phyloP scores from a whole-genome alignment of 768 basidiomycete genomes.

The Suillus placidus region DNA sequence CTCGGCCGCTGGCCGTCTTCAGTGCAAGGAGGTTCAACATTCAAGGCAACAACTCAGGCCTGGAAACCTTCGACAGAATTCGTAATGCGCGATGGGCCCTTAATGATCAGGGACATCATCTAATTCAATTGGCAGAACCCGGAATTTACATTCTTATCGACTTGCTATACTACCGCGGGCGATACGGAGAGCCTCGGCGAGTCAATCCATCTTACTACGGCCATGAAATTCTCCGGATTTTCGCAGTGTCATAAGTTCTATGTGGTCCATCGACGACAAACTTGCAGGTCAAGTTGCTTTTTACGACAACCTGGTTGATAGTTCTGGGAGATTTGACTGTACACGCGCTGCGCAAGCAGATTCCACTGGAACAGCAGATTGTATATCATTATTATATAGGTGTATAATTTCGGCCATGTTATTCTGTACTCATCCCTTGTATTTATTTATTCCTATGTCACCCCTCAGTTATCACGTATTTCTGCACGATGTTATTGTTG shows the following conservation, averaged over 20 bases:
- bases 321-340: too few relatives aligned
- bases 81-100: not conserved
- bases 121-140: not conserved
- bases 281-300: not conserved
- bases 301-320: too few relatives aligned
- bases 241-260: constrained; percentile 24
- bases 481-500: too few relatives aligned
- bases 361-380: too few relatives aligned
- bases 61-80: constrained; percentile 9
- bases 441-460: too few relatives aligned
- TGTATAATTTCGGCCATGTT: too few relatives aligned
- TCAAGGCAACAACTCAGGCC: not conserved
- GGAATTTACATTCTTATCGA: constrained; percentile 19
- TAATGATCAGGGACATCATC: constrained; percentile 8
- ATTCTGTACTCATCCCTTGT: too few relatives aligned
- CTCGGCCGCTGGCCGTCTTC: not conserved
- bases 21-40: not conserved
- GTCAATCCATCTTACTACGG: constrained; percentile 23
- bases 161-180: constrained; percentile 27
- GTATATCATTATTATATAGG: not conserved
- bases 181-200: constrained; percentile 18
- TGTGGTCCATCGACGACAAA: constrained; percentile 19
- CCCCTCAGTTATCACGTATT: too few relatives aligned
- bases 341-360: too few relatives aligned
- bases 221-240: constrained; percentile 23